Evolutionary conservation across 2,329 filamentous ascomycete species (phyloP), one percentile per base, ranked within the genome.

Genomic region (Ascocoryne sarcoides): DNA sequence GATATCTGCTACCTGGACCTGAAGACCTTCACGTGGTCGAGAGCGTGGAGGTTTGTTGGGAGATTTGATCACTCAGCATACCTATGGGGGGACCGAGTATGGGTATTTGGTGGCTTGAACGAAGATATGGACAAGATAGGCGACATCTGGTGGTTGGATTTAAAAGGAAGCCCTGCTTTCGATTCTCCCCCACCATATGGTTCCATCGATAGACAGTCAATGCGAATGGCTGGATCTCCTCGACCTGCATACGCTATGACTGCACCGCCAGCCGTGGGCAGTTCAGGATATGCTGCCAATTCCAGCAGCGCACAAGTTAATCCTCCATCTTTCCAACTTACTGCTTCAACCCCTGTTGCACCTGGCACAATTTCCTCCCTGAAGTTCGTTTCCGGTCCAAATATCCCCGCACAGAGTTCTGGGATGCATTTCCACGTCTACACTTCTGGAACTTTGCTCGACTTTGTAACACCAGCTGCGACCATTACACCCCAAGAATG

Each of bases 1-100:
- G 92, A 98, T 58, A 87, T 98, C 37, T 95, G 88, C 66, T 98
- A 94, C 58, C 75, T 98, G 36, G 92, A 98, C 59, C 70, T 98
- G 34, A 95, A 94, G 67, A 96, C 92, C 2, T 95, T 87, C 71
- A 95, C 89, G 1, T 98, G 92, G 92, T 96, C 90, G 41, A 80
- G 87, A 42, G 82, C 87, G 30, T 98, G 92, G 92, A 84, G 82
- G 46, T 98, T 98, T 59, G 89, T 95, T 18, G 82, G 85, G 36
- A 79, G 92, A 29, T 98, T 95, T 59, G 92, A 98, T 55, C 92
- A 98, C 60, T 88, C 87, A 12, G 88, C 85, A 38, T 95, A 90
- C 71, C 82, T 98, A 44, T 95, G 89, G 73, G 71, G 83, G 40
- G 89, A 92, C 47, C 79, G 87, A 32, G 81, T 98, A 23, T 98